These are phyloP conservation scores for Leptographium galeiforme DNA, from an alignment of 2,329 filamentous ascomycete genomes.

Conservation along the genomic window DNA sequence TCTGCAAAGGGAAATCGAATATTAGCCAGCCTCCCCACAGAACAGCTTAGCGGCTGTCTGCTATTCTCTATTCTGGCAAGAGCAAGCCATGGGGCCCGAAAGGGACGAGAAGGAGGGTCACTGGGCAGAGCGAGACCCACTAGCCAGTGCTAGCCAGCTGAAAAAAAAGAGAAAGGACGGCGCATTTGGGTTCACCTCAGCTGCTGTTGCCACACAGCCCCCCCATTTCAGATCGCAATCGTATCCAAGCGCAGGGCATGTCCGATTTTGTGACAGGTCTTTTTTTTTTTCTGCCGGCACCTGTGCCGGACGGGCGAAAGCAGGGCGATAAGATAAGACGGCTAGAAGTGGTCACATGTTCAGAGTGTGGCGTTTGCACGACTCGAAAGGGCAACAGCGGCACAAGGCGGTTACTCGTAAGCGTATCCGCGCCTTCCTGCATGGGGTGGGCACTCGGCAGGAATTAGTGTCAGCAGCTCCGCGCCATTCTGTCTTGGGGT, in stretches of 20 bases:
- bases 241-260: neutral
- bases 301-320: no score
- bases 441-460: no score
- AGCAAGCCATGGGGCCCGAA: neutral
- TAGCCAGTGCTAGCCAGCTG: neutral
- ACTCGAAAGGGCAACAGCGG: no score
- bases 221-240: neutral
- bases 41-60: neutral
- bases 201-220: neutral
- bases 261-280: neutral
- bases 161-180: neutral
- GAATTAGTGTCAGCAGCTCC: no score
- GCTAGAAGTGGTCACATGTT: neutral
- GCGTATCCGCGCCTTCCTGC: no score
- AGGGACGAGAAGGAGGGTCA: neutral
- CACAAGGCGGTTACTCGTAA: no score
- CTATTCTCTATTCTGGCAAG: neutral
- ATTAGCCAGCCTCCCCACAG: neutral
- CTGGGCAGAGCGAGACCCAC: neutral
- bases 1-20: neutral
- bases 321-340: neutral
- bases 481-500: no score
- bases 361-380: neutral
- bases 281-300: neutral
- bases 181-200: neutral